phyloP scores from a whole-genome alignment of 129 eudicot species.

The Chrysanthemum lavandulifolium region DNA sequence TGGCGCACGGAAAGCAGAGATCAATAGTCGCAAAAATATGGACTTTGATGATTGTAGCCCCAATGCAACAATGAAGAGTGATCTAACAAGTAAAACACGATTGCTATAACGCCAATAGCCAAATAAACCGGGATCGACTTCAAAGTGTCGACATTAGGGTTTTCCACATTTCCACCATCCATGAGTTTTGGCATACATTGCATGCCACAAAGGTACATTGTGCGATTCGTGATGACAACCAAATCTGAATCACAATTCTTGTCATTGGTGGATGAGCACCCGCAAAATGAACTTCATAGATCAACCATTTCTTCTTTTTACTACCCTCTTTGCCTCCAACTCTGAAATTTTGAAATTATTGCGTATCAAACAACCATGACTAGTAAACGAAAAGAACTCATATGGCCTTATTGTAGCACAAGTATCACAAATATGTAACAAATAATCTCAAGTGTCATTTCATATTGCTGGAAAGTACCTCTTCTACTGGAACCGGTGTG shows the following conservation, averaged over 20 bases:
- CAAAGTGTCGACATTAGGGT: too few relatives aligned
- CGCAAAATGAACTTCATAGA: conserved; percentile 74
- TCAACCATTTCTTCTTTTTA: conserved; percentile 51
- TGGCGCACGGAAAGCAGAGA: too few relatives aligned
- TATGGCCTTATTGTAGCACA: conserved; percentile 10
- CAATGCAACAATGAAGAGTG: too few relatives aligned
- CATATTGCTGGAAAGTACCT: conserved; percentile 40
- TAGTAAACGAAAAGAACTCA: conserved; percentile 14
- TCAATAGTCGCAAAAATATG: too few relatives aligned
- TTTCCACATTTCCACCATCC: too few relatives aligned
- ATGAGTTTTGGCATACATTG: too few relatives aligned
- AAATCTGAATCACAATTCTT: conserved; percentile 44
- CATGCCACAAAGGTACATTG: too few relatives aligned
- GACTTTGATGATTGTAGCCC: too few relatives aligned
- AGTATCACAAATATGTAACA: background rate
- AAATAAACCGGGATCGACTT: too few relatives aligned
- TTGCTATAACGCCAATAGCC: too few relatives aligned
- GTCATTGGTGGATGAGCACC: conserved; percentile 40
- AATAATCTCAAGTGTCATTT: background rate
- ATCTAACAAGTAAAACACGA: too few relatives aligned
- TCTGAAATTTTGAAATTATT: conserved; percentile 23
- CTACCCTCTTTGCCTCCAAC: conserved; percentile 34
- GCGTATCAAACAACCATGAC: background rate
- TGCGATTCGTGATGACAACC: conserved; percentile 34
- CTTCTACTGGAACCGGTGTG: conserved; percentile 57